Base-by-base conservation (phyloP, 345 rosid species). In the Euphorbia tirucalli region DNA sequence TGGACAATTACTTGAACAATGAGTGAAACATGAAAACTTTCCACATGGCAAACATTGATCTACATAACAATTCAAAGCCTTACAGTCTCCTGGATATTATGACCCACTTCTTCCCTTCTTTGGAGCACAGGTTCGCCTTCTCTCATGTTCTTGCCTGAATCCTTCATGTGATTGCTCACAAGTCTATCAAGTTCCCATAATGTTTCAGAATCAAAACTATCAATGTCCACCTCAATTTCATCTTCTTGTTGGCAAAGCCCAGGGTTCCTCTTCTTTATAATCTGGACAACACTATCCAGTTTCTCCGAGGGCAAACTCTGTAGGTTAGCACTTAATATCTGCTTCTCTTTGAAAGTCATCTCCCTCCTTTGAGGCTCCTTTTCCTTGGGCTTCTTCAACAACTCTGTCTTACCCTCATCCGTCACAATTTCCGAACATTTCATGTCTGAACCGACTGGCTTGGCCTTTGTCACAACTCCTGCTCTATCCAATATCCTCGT, bases 141-240 rank as follows among this genome's bases (percentile, higher is more conserved):
- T 65, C 76, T 77, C 65, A 76, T 79, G 81, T 58, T 73, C 83
- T 83, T 85, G 83, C 70, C 79, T 48, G 73, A 65, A 79, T 79
- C 75, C 49, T 75, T 88, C 68, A 78, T 83, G 70, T 87, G 82
- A 50, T 83, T 70, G 11, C 76, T 80, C 31, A 92, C 88, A 67
- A 84, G 85, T 57, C 83, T 80, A 78, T 86, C 82, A 66, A 95
- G 96, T 77, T 95, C 97, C 99, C 97, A 95, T 70, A 92, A 91
- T 13, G 97, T 95, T 71, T 88, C 84, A 18, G 79, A 80, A 78
- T 92, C 97, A 72, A 95, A 87, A 80, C 79, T 81, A 64, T 90
- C 97, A 65, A 95, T 89, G 69, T 95, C 99, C 43, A 95, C 79
- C 79, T 92, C 99, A 80, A 95, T 87, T 83, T 92, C 99, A 80